These are phyloP conservation scores for Citrus trifoliata DNA, from an alignment of 345 rosid species.

Conservation along the genomic window DNA sequence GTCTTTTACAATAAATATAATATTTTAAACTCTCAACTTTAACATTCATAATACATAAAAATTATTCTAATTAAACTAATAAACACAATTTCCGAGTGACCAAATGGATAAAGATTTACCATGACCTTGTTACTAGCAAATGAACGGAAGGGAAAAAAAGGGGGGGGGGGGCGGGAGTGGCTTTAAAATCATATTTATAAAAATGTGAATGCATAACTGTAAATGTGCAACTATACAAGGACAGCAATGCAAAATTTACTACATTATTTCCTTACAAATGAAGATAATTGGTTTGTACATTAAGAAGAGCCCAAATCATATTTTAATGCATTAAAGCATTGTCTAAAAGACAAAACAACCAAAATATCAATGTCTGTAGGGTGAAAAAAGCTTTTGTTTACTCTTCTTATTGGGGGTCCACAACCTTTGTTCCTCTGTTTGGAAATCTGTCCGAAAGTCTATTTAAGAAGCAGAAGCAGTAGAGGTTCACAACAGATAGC, in stretches of 20 bases:
- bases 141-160: neutral
- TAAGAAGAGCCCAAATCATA: slow-evolving; percentile 11
- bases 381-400: neutral
- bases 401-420: slow-evolving; percentile 15
- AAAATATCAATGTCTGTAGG: neutral
- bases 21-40: too few relatives aligned
- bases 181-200: neutral
- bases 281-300: neutral
- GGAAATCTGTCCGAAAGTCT: slow-evolving; percentile 22
- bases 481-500: slow-evolving; percentile 12
- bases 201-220: neutral
- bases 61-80: neutral
- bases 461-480: slow-evolving; percentile 20
- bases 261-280: slow-evolving; percentile 6
- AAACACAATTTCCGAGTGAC: fast-evolving
- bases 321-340: neutral
- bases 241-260: neutral
- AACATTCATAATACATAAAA: neutral
- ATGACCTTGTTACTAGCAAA: neutral
- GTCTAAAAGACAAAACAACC: neutral
- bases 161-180: fast-evolving
- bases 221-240: neutral
- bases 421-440: slow-evolving; percentile 12
- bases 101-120: neutral
- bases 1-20: too few relatives aligned